Percentiles rank a stretch among this genome's conserved stretches.
These are phyloP conservation scores for Pestalotiopsis fici DNA, from an alignment of 2,329 filamentous ascomycete genomes.

Conservation along the genomic window DNA sequence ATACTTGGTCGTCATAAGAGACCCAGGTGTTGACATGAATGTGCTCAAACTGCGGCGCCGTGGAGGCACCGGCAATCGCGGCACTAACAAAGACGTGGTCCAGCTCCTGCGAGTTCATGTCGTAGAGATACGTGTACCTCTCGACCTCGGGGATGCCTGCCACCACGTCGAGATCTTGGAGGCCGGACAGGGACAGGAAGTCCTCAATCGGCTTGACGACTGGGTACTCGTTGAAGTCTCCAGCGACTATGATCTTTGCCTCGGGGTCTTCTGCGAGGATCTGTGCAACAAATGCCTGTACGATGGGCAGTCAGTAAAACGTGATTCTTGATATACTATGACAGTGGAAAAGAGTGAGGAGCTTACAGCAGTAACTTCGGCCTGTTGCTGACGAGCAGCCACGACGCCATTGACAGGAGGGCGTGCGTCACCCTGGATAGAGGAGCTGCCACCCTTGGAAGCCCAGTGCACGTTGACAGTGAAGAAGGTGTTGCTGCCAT, in stretches of 20 bases:
- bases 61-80: constrained; percentile 38
- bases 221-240: constrained; percentile 74
- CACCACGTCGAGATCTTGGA: constrained; percentile 64
- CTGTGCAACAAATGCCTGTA: constrained; percentile 52
- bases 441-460: constrained; percentile 66
- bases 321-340: neutral
- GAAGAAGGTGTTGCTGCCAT: constrained; percentile 59
- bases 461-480: constrained; percentile 72
- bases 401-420: constrained; percentile 69
- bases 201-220: constrained; percentile 60
- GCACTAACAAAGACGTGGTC: constrained; percentile 71
- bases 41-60: constrained; percentile 58
- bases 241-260: constrained; percentile 61
- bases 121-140: constrained; percentile 71
- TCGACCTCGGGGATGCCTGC: constrained; percentile 53
- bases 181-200: constrained; percentile 54
- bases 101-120: constrained; percentile 69
- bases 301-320: neutral
- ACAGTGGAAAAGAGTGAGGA: neutral
- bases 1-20: constrained; percentile 53
- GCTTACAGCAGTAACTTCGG: constrained; percentile 57
- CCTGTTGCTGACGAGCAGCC: constrained; percentile 56
- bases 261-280: constrained; percentile 58
- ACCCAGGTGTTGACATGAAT: constrained; percentile 74
- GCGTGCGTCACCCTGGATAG: constrained; percentile 64